Percentiles rank a stretch among this genome's conserved stretches.
Evolutionary conservation across 2,329 filamentous ascomycete species (phyloP).

Genomic region (Colletotrichum spinosum): DNA sequence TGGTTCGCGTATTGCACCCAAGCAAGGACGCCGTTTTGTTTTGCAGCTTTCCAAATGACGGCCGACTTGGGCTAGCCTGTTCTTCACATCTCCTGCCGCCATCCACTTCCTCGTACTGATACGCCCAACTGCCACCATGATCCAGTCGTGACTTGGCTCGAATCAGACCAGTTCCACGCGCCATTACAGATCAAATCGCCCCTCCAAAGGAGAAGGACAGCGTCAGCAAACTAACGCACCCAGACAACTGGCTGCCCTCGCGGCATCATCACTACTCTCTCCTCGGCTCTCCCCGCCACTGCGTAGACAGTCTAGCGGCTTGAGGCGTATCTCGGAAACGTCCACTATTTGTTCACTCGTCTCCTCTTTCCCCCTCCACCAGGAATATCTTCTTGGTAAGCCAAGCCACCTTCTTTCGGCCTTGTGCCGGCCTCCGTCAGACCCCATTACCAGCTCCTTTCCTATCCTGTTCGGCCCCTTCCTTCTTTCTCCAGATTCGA

Average conservation of each 20-base stretch:
- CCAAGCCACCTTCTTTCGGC: slow-evolving; percentile 27
- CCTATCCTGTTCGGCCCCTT: slow-evolving; percentile 6
- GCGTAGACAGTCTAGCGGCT: slow-evolving; percentile 23
- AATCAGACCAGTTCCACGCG: slow-evolving; percentile 15
- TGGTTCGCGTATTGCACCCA: slow-evolving; percentile 1
- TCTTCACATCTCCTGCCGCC: slow-evolving; percentile 15
- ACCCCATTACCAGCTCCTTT: slow-evolving; percentile 8
- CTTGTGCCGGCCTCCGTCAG: slow-evolving; percentile 15
- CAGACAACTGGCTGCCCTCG: slow-evolving; percentile 4
- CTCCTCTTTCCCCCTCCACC: slow-evolving; percentile 19
- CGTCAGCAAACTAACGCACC: not conserved
- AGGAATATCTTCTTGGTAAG: slow-evolving; percentile 19
- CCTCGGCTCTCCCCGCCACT: slow-evolving; percentile 9
- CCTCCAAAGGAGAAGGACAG: too few relatives aligned
- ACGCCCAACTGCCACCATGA: not conserved
- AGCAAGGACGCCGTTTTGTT: slow-evolving; percentile 11
- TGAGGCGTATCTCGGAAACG: slow-evolving; percentile 28
- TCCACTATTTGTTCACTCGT: slow-evolving; percentile 23
- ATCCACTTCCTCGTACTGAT: slow-evolving; percentile 12
- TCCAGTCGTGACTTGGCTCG: slow-evolving; percentile 11
- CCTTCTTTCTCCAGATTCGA: slow-evolving; percentile 14
- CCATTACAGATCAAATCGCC: slow-evolving; percentile 5
- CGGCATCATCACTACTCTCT: slow-evolving; percentile 7
- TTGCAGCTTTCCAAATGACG: slow-evolving; percentile 1
- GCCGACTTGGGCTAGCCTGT: slow-evolving; percentile 1